phyloP scores from a whole-genome alignment of 2,329 filamentous ascomycete species.

The Colletotrichum limetticola region DNA sequence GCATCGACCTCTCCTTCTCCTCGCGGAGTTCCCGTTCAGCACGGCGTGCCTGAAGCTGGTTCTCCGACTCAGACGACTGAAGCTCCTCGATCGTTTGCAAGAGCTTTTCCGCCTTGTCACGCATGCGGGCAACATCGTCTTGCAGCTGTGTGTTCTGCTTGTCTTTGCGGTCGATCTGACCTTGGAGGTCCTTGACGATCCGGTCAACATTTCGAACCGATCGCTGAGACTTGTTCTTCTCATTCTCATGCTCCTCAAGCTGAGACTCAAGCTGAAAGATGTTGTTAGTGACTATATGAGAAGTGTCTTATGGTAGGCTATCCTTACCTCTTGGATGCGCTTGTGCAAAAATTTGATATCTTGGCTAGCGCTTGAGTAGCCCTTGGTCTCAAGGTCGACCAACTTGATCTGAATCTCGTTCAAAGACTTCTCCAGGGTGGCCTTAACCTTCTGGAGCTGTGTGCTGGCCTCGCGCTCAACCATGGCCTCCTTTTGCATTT shows the following conservation, averaged over 20 bases:
- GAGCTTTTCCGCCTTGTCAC: slow-evolving; percentile 91
- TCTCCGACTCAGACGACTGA: slow-evolving; percentile 84
- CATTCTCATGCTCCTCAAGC: slow-evolving; percentile 83
- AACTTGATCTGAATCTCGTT: slow-evolving; percentile 91
- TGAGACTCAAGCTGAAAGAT: slow-evolving; percentile 81
- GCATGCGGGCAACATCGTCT: slow-evolving; percentile 85
- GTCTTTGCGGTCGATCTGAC: slow-evolving; percentile 92
- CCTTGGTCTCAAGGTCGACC: slow-evolving; percentile 96
- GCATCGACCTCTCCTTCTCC: slow-evolving; percentile 82
- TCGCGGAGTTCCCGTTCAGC: slow-evolving; percentile 91
- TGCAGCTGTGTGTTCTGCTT: slow-evolving; percentile 84
- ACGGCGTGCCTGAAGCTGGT: slow-evolving; percentile 83
- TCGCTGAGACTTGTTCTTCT: slow-evolving; percentile 83
- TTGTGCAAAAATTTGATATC: slow-evolving; percentile 96
- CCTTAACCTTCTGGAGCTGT: slow-evolving; percentile 90
- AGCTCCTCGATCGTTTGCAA: slow-evolving; percentile 93
- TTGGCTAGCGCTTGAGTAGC: slow-evolving; percentile 92
- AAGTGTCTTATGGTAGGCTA: neutral
- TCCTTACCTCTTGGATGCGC: slow-evolving; percentile 91
- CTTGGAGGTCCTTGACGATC: slow-evolving; percentile 90
- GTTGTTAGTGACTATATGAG: slow-evolving; percentile 40
- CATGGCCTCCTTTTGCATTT: slow-evolving; percentile 93
- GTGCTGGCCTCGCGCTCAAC: slow-evolving; percentile 85
- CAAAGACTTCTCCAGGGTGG: slow-evolving; percentile 85
- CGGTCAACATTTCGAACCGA: slow-evolving; percentile 93